These are phyloP conservation scores for Calonectria henricotiae DNA, from an alignment of 2,329 filamentous ascomycete genomes.

Conservation along the genomic window DNA sequence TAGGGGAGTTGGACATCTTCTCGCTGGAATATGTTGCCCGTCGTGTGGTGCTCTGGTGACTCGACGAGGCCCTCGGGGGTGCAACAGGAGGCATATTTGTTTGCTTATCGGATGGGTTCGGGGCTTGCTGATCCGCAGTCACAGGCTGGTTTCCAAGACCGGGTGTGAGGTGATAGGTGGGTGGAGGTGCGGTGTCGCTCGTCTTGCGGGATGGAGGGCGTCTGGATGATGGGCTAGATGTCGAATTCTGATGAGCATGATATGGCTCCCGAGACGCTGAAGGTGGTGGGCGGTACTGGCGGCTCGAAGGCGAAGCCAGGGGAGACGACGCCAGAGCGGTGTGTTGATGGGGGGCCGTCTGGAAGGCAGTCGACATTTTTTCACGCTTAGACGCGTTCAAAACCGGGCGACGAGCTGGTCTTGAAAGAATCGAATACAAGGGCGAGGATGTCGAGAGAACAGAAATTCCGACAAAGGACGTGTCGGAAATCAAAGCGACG, in stretches of 20 bases:
- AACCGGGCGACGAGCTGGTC: constrained; percentile 36
- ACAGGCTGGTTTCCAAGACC: constrained; percentile 67
- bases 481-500: constrained; percentile 41
- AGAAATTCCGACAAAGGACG: constrained; percentile 42
- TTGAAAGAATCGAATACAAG: constrained; percentile 20
- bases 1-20: constrained; percentile 62
- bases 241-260: constrained; percentile 68
- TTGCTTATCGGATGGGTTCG: constrained; percentile 67
- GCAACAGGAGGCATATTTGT: constrained; percentile 80
- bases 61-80: constrained; percentile 87
- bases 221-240: constrained; percentile 69
- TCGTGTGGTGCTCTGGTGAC: constrained; percentile 64
- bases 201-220: constrained; percentile 69
- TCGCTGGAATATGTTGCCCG: constrained; percentile 65
- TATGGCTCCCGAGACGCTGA: constrained; percentile 71
- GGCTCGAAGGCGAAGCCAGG: constrained; percentile 66
- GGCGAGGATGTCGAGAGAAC: constrained; percentile 30
- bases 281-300: constrained; percentile 69
- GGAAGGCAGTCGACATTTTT: constrained; percentile 72
- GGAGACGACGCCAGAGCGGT: constrained; percentile 67
- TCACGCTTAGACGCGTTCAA: constrained; percentile 50
- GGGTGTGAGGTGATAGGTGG: constrained; percentile 58
- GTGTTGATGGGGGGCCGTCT: constrained; percentile 73
- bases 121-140: constrained; percentile 60
- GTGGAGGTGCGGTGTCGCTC: constrained; percentile 65